Percentiles rank a stretch among this genome's conserved stretches.
phyloP scores from a whole-genome alignment of 2,329 filamentous ascomycete species.

The Torrubiella hemipterigena region DNA sequence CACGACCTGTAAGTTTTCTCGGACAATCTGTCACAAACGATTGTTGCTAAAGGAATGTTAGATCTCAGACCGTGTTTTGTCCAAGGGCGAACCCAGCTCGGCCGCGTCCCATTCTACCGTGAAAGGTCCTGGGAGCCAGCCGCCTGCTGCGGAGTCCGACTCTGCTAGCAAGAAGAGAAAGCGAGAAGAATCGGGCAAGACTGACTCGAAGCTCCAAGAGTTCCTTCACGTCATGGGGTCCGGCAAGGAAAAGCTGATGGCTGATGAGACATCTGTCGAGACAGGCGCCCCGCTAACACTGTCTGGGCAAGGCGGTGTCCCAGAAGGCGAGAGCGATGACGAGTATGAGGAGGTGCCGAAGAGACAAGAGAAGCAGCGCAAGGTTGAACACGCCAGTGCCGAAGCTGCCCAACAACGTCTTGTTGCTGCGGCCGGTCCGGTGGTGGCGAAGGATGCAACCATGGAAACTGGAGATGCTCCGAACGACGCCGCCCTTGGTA shows the following conservation, averaged over 20 bases:
- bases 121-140: constrained; percentile 8
- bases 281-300: constrained; percentile 10
- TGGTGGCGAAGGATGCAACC: neutral
- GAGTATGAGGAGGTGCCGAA: constrained; percentile 59
- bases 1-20: constrained; percentile 52
- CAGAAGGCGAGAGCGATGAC: constrained; percentile 54
- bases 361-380: constrained; percentile 35
- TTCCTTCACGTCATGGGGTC: constrained; percentile 74
- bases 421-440: constrained; percentile 5
- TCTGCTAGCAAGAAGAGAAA: constrained; percentile 63
- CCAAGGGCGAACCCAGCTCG: constrained; percentile 12
- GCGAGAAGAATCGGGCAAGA: constrained; percentile 42
- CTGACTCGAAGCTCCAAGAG: constrained; percentile 74
- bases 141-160: constrained; percentile 20
- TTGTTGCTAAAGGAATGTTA: constrained; percentile 25
- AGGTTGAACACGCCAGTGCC: constrained; percentile 16
- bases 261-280: constrained; percentile 15
- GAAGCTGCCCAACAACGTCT: constrained; percentile 8
- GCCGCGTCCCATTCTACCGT: constrained; percentile 7
- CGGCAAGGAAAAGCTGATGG: constrained; percentile 20
- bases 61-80: constrained; percentile 31
- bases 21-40: neutral
- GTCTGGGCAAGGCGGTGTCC: constrained; percentile 22
- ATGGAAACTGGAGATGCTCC: neutral
- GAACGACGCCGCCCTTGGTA: constrained; percentile 2